These are phyloP conservation scores for Calonectria montana DNA, from an alignment of 2,329 filamentous ascomycete species.

Conservation along the genomic window DNA sequence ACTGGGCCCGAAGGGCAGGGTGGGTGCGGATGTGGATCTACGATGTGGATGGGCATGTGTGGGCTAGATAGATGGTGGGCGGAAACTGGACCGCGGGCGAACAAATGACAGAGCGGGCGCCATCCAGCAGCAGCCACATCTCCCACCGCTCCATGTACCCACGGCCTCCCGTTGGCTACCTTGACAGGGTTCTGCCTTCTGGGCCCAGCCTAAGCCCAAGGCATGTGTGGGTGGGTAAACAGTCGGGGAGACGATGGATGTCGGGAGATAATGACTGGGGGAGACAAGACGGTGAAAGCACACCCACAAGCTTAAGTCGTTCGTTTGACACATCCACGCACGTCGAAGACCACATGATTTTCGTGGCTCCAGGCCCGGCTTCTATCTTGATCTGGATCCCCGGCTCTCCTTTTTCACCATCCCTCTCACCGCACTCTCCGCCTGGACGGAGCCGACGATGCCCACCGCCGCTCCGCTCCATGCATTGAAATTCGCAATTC, in stretches of 20 bases:
- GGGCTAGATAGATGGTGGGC: not conserved
- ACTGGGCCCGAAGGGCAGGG: conserved; percentile 1
- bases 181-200: not conserved
- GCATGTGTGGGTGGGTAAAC: not conserved
- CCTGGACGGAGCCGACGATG: not conserved
- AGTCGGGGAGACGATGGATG: not conserved
- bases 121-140: conserved; percentile 45
- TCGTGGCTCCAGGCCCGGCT: conserved; percentile 1
- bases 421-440: conserved; percentile 19
- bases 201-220: conserved; percentile 1
- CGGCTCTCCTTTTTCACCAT: not conserved
- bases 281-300: conserved; percentile 20
- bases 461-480: conserved; percentile 8
- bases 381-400: not conserved
- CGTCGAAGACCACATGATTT: not conserved
- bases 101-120: not conserved
- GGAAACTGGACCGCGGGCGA: not conserved
- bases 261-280: not conserved
- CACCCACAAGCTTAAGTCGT: not conserved
- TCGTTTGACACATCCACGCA: conserved; percentile 20
- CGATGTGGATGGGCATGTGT: conserved; percentile 6
- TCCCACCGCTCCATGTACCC: conserved; percentile 32
- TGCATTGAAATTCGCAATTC: conserved; percentile 1
- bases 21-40: conserved; percentile 14
- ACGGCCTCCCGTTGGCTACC: conserved; percentile 34